Base-by-base conservation (phyloP, 371 early-diverging fungal species). In the Mortierella sp. region DNA sequence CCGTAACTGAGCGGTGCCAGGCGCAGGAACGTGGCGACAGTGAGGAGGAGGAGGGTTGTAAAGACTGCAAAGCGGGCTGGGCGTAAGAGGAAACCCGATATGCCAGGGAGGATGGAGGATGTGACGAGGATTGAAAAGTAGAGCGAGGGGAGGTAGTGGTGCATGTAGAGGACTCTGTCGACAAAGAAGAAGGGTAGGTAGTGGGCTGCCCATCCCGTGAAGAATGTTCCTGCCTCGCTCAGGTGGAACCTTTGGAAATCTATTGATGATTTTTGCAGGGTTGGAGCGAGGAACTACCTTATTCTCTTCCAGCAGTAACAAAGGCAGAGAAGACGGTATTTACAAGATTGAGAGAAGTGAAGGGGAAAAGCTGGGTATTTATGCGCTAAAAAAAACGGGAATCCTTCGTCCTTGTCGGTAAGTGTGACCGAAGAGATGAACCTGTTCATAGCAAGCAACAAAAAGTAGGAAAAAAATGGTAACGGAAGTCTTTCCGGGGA, bases 61-160 rank as follows among this genome's bases (percentile, higher is more conserved):
- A 57, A 57, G 19, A 79, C 6, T 2, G 57, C 71, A 16, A 78
- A 73, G 0, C 82, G 78, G 6, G 13, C 9, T 1, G n/a, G 46
- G 37, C 79, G 78, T 8, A 69, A 26, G 4, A 80, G 31, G 46
- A 72, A 75, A 3, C 46, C 64, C 26, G 24, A 31, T 6, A 82
- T 26, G 6, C 76, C 82, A 28, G 82, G 72, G 44, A 76, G n/a
- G 14, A 77, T 13, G 1, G 79, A 78, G 74, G 76, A 37, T n/a
- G 74, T 43, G 24, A 83, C 34, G 24, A 79, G 79, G 71, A 79
- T 73, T 6, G 83, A 74, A 50, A 69, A 70, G 67, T 83, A 83
- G 48, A 83, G 55, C 6, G 83, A 59, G 0, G 77, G 83, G 43
- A 79, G 79, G 76, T 83, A 83, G 44, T 83, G 79, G 28, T 83